These are phyloP conservation scores for Dictyostelium capitatum DNA, from an alignment of 78 protist genomes.

Conservation along the genomic window DNA sequence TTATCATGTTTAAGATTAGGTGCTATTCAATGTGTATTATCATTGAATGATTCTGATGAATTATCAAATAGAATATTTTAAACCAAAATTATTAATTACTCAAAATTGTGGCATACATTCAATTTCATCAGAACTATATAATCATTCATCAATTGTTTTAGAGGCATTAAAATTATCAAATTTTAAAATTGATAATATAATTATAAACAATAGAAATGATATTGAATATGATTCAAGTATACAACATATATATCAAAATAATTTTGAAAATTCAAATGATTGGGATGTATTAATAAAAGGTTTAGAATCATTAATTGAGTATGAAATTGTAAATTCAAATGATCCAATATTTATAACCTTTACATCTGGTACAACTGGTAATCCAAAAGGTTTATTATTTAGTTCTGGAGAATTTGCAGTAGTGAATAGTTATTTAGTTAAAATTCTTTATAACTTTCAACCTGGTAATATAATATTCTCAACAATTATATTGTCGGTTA, in stretches of 20 bases:
- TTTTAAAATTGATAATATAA: not conserved
- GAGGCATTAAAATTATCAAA: not conserved
- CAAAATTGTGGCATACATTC: not conserved
- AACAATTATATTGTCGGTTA: too few relatives aligned
- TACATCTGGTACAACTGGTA: not conserved
- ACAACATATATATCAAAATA: not conserved
- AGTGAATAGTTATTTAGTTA: slow-evolving; percentile 58
- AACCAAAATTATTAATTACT: too few relatives aligned
- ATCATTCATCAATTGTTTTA: not conserved
- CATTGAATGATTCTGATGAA: not conserved
- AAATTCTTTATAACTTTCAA: too few relatives aligned
- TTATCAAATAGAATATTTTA: too few relatives aligned
- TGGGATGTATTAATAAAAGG: not conserved
- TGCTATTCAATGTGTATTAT: slow-evolving; percentile 77
- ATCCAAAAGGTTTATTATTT: slow-evolving; percentile 53
- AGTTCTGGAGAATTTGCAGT: slow-evolving; percentile 42
- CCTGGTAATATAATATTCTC: too few relatives aligned
- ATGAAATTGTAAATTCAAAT: not conserved
- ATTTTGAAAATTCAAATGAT: not conserved
- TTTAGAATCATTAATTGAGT: not conserved
- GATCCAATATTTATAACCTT: not conserved
- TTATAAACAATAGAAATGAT: slow-evolving; percentile 6
- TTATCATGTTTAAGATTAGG: too few relatives aligned
- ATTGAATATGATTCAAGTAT: not conserved
- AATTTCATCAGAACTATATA: not conserved